Base-by-base conservation (phyloP, 2,329 filamentous ascomycete species). In the Acephala macrosclerotiorum region DNA sequence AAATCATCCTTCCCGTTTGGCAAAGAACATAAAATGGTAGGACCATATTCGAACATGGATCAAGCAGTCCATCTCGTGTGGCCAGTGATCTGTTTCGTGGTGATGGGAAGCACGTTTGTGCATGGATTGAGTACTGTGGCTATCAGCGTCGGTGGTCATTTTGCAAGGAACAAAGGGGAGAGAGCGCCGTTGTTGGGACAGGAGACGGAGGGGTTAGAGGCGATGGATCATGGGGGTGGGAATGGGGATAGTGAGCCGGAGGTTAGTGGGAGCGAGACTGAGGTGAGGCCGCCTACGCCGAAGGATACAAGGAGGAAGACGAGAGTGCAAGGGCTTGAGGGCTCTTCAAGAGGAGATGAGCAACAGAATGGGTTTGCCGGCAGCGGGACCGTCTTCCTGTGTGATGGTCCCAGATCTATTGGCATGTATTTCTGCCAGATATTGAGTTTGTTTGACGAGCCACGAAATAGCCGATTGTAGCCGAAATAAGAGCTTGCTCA, bases 31-130 rank as follows among this genome's bases (percentile, higher is more conserved):
- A 40, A 3, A 20, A 22, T 59, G n/a, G 71, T 78, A 40, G 64
- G 75, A 4, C 76, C 76, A 0, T 74, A 75, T 40, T 74, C 72
- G 6, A 67, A 74, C n/a, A 74, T 77, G 60, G 73, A 78, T 53
- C 70, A 75, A 22, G 79, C 81, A 0, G 77, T 85, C 2, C 77
- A 80, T 29, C 74, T 82, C 8, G 77, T 87, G 0, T 87, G 84
- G 83, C 84, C 84, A 0, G 78, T 87, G 0, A 79, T 87, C 1
- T 85, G 82, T 67, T 86, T 85, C 68, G 76, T 86, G 3, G 83
- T 87, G 0, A 71, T 87, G 4, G 83, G 83, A 2, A 84, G 82
- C 66, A 85, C 82, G 4, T 75, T 87, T 66, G 77, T 87, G 5
- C 84, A 87, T 75, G 85, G 85, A 0, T 70, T 86, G 42, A 84